These are phyloP conservation scores for Ormosia semicastrata DNA, from an alignment of 306 rosid genomes.

Conservation along the genomic window DNA sequence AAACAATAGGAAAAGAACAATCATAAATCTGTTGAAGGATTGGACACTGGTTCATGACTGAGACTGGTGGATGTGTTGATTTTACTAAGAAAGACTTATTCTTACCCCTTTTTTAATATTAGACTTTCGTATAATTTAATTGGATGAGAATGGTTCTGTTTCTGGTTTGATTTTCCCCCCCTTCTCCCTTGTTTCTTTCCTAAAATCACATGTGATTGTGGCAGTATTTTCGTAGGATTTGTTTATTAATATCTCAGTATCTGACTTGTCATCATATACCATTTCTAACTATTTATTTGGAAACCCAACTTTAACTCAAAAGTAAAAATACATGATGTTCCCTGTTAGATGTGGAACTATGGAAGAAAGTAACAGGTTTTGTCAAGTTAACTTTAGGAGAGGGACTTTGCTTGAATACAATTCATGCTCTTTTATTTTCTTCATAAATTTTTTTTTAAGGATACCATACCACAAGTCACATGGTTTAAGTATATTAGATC, in stretches of 20 bases:
- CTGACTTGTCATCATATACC: neutral
- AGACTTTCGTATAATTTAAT: neutral
- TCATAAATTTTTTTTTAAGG: neutral
- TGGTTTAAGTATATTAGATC: too few relatives aligned
- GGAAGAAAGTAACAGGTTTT: neutral
- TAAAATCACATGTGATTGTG: neutral
- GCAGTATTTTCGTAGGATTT: neutral
- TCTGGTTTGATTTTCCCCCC: neutral
- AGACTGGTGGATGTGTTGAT: constrained; percentile 13
- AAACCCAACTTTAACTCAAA: neutral
- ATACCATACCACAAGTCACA: too few relatives aligned
- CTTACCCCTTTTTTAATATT: neutral
- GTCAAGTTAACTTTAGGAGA: neutral
- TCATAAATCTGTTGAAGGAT: neutral
- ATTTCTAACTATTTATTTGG: neutral
- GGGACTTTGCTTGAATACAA: neutral
- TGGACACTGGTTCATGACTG: neutral
- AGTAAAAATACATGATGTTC: neutral
- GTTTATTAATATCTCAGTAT: neutral
- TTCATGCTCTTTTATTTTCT: neutral
- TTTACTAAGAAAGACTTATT: neutral
- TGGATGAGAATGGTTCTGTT: neutral
- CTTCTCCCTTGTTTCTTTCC: neutral
- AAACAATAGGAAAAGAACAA: constrained; percentile 3
- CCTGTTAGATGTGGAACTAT: constrained; percentile 4